Conservation (phyloP, 345 rosid species). For the Salix koriyanagi region DNA sequence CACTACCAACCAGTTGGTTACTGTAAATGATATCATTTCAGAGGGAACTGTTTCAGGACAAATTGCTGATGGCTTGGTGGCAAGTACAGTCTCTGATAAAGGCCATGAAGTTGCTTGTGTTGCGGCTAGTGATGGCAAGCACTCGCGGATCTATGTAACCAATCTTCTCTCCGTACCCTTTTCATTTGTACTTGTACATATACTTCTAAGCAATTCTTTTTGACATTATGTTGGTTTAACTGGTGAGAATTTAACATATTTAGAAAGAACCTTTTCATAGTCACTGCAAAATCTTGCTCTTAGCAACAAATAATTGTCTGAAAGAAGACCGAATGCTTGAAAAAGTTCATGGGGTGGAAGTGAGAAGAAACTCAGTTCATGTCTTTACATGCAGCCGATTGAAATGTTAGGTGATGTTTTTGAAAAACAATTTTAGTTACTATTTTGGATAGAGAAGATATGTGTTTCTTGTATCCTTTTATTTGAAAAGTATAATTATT, state of each 20-base stretch:
- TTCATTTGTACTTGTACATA: background rate
- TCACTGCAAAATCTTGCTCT: background rate
- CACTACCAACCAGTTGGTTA: background rate
- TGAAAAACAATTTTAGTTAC: background rate
- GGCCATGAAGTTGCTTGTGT: slow-evolving; percentile 9
- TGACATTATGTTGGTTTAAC: background rate
- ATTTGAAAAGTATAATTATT: too few relatives aligned
- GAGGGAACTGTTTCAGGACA: background rate
- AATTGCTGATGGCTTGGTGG: background rate
- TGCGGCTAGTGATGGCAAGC: slow-evolving; percentile 1
- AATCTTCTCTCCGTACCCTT: background rate
- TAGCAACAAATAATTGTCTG: background rate
- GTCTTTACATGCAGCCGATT: too few relatives aligned
- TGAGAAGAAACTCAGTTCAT: background rate
- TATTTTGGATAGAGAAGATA: too few relatives aligned
- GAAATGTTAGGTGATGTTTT: background rate
- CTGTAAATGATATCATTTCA: background rate
- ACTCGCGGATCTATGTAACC: background rate
- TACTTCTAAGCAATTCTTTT: background rate
- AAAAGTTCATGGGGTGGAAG: background rate
- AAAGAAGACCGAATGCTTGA: background rate
- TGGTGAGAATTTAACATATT: background rate
- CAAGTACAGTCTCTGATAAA: background rate
- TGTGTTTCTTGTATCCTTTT: too few relatives aligned
- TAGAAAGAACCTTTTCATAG: background rate